A percentile compares a stretch with the other conserved stretches of the same genome.
phyloP scores from a whole-genome alignment of 257 asterid genomes.

The Jacaranda mimosifolia region DNA sequence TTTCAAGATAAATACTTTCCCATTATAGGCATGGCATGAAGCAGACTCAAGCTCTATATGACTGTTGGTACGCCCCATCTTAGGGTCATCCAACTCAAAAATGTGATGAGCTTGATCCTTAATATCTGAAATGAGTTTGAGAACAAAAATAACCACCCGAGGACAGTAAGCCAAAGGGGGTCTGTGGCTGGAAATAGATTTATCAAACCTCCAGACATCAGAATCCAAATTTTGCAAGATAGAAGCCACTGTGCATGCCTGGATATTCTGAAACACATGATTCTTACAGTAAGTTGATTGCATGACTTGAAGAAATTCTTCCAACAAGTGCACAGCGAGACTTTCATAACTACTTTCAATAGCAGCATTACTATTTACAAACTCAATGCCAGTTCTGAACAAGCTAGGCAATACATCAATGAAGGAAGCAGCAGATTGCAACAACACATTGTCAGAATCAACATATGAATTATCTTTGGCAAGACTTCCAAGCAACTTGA shows the following conservation, averaged over 20 bases:
- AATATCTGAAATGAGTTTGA: slow-evolving; percentile 73
- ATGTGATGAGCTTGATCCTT: slow-evolving; percentile 58
- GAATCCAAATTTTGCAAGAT: slow-evolving; percentile 68
- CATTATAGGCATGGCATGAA: slow-evolving; percentile 55
- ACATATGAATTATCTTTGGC: slow-evolving; percentile 60
- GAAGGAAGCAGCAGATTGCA: slow-evolving; percentile 76
- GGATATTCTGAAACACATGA: slow-evolving; percentile 68
- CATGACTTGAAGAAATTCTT: slow-evolving; percentile 82
- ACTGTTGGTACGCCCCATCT: slow-evolving; percentile 37
- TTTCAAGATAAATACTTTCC: slow-evolving; percentile 59
- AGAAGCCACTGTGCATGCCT: slow-evolving; percentile 72
- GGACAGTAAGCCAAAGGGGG: slow-evolving; percentile 85
- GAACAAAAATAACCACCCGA: slow-evolving; percentile 69
- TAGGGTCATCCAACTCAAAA: slow-evolving; percentile 57
- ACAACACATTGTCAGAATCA: slow-evolving; percentile 60
- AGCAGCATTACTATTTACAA: slow-evolving; percentile 54
- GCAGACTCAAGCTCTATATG: slow-evolving; percentile 49
- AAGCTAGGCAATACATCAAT: slow-evolving; percentile 62
- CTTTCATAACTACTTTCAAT: slow-evolving; percentile 77
- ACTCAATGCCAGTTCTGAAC: slow-evolving; percentile 71
- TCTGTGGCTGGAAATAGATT: slow-evolving; percentile 56
- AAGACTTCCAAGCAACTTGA: slow-evolving; percentile 75
- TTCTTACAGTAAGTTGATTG: slow-evolving; percentile 62
- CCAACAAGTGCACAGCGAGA: slow-evolving; percentile 68
- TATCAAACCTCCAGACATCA: slow-evolving; percentile 66